These are phyloP conservation scores for Vitis vinifera DNA, from an alignment of 164 flowering plant genomes.

Conservation along the genomic window ASM3070453v1 NC_081811.1:16659501-16660000, in stretches of 20 bases:
- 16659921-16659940: too few relatives aligned
- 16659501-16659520: constrained; percentile 17
- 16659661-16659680: constrained; percentile 60
- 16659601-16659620: constrained; percentile 86
- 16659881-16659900: too few relatives aligned
- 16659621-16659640: constrained; percentile 82
- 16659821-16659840: too few relatives aligned
- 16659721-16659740: constrained; percentile 40
- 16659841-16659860: too few relatives aligned
- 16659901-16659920: too few relatives aligned
- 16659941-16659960: too few relatives aligned
- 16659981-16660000: too few relatives aligned
- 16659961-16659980: too few relatives aligned
- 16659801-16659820: too few relatives aligned
- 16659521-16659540: constrained; percentile 17
- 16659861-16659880: too few relatives aligned
- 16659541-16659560: constrained; percentile 2
- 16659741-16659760: constrained; percentile 4
- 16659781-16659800: too few relatives aligned
- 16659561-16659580: constrained; percentile 35
- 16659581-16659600: constrained; percentile 21
- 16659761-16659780: too few relatives aligned
- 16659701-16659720: constrained; percentile 54
- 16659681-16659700: constrained; percentile 82
- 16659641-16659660: constrained; percentile 76